phyloP scores from a whole-genome alignment of 202 grass and related monocot species.

The Panicum virgatum region DNA sequence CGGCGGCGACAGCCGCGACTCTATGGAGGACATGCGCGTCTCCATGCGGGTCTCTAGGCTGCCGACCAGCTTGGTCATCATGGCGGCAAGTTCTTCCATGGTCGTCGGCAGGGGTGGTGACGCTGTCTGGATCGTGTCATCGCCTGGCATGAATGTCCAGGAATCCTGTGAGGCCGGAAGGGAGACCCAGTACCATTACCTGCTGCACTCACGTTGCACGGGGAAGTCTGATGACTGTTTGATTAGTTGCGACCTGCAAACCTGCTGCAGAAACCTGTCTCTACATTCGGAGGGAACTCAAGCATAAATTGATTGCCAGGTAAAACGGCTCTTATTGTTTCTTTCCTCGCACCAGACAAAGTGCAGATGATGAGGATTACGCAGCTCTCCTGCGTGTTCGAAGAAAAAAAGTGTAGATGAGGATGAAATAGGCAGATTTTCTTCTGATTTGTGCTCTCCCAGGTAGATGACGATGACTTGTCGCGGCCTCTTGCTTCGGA shows the following conservation, averaged over 20 bases:
- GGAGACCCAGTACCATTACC: not conserved
- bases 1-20: no score
- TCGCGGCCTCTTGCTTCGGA: no score
- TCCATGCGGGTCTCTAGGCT: no score
- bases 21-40: no score
- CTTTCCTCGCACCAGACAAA: not conserved
- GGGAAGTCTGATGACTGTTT: not conserved
- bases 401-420: not conserved
- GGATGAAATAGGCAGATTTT: not conserved
- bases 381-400: no score
- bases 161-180: not conserved
- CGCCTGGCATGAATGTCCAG: no score
- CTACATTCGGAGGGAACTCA: not conserved
- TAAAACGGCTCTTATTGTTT: not conserved
- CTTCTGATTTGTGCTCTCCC: not conserved
- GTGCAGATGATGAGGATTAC: not conserved
- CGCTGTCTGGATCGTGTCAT: no score
- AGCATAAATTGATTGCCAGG: not conserved
- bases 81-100: no score
- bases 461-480: no score
- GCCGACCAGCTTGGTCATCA: no score
- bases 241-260: not conserved
- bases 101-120: no score
- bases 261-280: not conserved
- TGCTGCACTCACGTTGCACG: no score